phyloP scores from a whole-genome alignment of 345 rosid genomes.

The Camelina hispida region DNA sequence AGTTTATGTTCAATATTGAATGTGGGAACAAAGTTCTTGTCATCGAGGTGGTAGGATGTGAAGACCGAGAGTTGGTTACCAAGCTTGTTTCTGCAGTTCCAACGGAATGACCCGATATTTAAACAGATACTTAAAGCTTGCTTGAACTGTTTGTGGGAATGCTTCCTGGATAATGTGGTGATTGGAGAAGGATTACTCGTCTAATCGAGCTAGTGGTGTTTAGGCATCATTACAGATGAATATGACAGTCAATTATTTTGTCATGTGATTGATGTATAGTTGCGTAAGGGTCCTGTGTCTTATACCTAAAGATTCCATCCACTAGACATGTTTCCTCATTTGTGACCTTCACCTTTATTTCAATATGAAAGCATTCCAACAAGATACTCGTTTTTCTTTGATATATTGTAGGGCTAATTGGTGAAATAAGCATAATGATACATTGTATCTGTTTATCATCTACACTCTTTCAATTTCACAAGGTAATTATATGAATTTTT shows the following conservation, averaged over 20 bases:
- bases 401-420: conserved; percentile 9
- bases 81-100: conserved; percentile 22
- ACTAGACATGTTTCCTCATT: conserved; percentile 37
- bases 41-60: conserved; percentile 7
- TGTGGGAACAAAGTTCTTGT: conserved; percentile 14
- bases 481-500: conserved; percentile 19
- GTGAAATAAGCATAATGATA: neutral
- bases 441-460: conserved; percentile 1
- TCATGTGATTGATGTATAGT: conserved; percentile 32
- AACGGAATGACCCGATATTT: neutral
- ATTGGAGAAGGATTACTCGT: conserved; percentile 7
- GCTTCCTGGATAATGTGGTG: conserved; percentile 25
- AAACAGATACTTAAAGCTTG: conserved; percentile 29
- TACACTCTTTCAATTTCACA: conserved; percentile 18
- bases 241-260: conserved; percentile 2
- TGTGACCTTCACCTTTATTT: conserved; percentile 32
- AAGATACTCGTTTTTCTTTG: neutral
- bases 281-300: conserved; percentile 30
- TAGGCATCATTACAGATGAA: conserved; percentile 27
- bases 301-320: conserved; percentile 32
- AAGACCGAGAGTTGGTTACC: conserved; percentile 23
- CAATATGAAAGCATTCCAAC: conserved; percentile 23
- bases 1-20: conserved; percentile 15
- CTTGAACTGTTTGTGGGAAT: conserved; percentile 27
- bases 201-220: conserved; percentile 25